Conservation (phyloP, 2,329 filamentous ascomycete genomes). For the Trichophyton verrucosum region DNA sequence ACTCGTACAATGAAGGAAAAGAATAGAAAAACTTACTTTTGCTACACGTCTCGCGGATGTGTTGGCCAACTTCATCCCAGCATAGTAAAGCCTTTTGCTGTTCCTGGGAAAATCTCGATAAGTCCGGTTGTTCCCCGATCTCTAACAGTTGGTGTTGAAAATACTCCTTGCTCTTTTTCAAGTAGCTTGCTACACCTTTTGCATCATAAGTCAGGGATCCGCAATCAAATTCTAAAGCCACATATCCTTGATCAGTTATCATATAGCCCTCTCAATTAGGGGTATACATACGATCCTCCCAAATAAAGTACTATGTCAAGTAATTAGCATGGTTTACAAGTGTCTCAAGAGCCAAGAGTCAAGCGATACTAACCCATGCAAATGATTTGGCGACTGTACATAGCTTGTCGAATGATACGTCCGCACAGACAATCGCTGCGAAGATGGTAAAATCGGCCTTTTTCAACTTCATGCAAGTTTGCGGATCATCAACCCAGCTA, state of each 20-base stretch:
- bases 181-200: not conserved
- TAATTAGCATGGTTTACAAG: not conserved
- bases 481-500: not conserved
- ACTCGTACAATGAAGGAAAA: not conserved
- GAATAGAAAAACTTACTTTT: not conserved
- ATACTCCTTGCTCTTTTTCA: not conserved
- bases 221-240: not conserved
- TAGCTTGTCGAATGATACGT: not conserved
- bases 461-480: not conserved
- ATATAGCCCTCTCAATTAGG: not conserved
- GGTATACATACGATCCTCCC: not conserved
- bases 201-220: not conserved
- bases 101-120: not conserved
- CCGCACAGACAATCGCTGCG: not conserved
- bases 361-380: not conserved
- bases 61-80: not conserved
- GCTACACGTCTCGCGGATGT: not conserved
- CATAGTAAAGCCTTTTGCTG: not conserved
- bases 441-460: not conserved
- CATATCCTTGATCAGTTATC: not conserved
- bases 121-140: not conserved
- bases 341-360: not conserved
- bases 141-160: not conserved
- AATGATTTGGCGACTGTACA: not conserved
- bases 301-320: constrained; percentile 1